A percentile compares a stretch with the other conserved stretches of the same genome.
Conservation (phyloP, 352 stramenopile species). For the Peronosclerospora sorghi region DNA sequence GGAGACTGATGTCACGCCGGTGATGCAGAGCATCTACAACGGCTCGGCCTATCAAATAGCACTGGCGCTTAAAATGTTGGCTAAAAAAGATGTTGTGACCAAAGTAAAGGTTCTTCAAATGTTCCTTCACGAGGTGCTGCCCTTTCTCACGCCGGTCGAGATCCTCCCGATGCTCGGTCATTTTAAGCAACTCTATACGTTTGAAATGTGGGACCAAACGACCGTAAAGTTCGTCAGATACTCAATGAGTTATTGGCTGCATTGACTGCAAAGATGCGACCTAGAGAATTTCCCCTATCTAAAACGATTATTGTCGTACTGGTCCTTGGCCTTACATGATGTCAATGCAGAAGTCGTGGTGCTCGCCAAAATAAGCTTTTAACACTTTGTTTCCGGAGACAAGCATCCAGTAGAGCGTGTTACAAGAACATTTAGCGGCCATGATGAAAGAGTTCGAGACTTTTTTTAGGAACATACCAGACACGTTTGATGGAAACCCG, state of each 20-base stretch:
- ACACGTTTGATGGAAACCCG: conserved; percentile 49
- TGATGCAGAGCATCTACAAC: too few species aligned
- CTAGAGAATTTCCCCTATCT: conserved; percentile 63
- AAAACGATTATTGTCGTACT: conserved; percentile 60
- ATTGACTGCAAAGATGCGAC: conserved; percentile 48
- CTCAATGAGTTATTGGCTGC: conserved; percentile 59
- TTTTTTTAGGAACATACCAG: conserved; percentile 49
- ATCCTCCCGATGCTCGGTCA: conserved; percentile 63
- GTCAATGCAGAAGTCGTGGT: conserved; percentile 40
- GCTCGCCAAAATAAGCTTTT: conserved; percentile 35
- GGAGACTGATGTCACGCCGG: conserved; percentile 55
- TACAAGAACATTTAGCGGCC: conserved; percentile 27
- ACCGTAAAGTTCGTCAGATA: conserved; percentile 67
- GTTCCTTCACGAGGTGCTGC: conserved; percentile 48
- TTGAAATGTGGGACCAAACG: conserved; percentile 79
- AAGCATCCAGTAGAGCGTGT: conserved; percentile 17
- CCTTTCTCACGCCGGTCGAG: conserved; percentile 39
- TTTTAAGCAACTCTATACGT: conserved; percentile 67
- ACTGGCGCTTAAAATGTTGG: too few species aligned
- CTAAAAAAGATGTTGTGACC: conserved; percentile 71
- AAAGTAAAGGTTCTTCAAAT: conserved; percentile 73
- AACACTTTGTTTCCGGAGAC: too few species aligned
- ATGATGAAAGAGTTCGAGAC: conserved; percentile 54
- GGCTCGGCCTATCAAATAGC: too few species aligned
- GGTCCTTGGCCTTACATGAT: conserved; percentile 76